Evolutionary conservation across 1,284 basidiomycete genomes (phyloP).

Genomic region (Meripilus lineatus): DNA sequence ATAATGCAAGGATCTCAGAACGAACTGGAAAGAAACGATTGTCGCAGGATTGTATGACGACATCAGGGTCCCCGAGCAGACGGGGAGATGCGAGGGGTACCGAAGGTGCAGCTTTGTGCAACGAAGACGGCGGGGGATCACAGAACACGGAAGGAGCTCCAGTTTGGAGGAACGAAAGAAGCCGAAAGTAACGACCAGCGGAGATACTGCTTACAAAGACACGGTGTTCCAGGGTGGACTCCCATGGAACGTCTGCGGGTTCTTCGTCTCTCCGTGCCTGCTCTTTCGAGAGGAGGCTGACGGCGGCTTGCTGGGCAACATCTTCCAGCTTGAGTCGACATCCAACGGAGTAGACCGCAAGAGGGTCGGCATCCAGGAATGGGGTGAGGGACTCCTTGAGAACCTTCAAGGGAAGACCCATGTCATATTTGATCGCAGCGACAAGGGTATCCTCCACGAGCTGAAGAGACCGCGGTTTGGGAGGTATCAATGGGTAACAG

Average conservation of each 20-base stretch:
- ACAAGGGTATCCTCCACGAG: constrained; percentile 7
- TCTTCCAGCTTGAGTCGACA: constrained; percentile 9
- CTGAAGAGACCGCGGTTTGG: constrained; percentile 1
- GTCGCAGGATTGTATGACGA: constrained; percentile 7
- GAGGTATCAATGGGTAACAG: constrained; percentile 18
- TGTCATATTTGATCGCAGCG: constrained; percentile 9
- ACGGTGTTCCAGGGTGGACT: constrained; percentile 1
- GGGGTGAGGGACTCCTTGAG: not conserved
- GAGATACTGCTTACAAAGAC: constrained; percentile 1
- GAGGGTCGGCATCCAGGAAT: not conserved
- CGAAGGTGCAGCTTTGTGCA: not conserved
- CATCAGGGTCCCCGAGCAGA: constrained; percentile 4
- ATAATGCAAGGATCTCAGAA: not conserved
- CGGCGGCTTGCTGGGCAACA: constrained; percentile 1
- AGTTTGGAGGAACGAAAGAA: constrained; percentile 1
- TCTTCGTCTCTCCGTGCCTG: not conserved
- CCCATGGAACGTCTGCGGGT: not conserved
- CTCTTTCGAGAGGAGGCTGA: not conserved
- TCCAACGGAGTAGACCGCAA: constrained; percentile 6
- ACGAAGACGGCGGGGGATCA: no score
- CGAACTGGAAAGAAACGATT: constrained; percentile 5
- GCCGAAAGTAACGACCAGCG: constrained; percentile 6
- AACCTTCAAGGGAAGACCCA: constrained; percentile 1
- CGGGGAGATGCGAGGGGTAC: not conserved
- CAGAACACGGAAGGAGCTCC: not conserved